Conservation (phyloP, 495 filamentous ascomycete genomes). For the Xylaria cubensis region DNA sequence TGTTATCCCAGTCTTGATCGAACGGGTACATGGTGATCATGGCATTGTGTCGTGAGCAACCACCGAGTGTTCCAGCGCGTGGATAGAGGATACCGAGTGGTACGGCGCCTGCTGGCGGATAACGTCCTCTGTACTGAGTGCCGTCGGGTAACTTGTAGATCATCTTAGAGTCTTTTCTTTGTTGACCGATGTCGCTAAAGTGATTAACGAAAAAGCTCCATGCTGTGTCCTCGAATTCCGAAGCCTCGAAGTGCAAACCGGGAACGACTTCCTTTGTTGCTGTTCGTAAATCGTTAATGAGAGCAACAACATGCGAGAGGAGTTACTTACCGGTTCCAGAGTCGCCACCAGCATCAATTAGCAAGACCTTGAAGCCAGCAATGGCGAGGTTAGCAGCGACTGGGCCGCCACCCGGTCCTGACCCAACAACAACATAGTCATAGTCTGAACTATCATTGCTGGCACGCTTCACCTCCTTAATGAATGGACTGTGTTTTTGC, state of each 20-base stretch:
- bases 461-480: background rate
- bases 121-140: constrained; percentile 36
- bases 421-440: constrained; percentile 68
- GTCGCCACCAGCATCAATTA: constrained; percentile 68
- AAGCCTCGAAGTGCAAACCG: constrained; percentile 44
- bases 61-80: constrained; percentile 51
- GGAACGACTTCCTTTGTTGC: constrained; percentile 42
- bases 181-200: constrained; percentile 49
- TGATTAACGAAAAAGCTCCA: constrained; percentile 61
- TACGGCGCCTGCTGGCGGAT: constrained; percentile 21
- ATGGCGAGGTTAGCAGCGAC: constrained; percentile 64
- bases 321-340: constrained; percentile 12
- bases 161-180: constrained; percentile 54
- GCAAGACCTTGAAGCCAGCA: constrained; percentile 60
- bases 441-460: constrained; percentile 41
- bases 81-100: constrained; percentile 55
- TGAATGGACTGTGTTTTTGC: constrained; percentile 6
- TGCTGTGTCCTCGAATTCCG: constrained; percentile 48
- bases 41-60: constrained; percentile 57
- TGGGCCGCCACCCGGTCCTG: constrained; percentile 66
- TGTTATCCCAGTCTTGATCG: constrained; percentile 53
- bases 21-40: constrained; percentile 49
- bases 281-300: constrained; percentile 28
- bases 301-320: constrained; percentile 24
- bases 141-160: constrained; percentile 51